Base-by-base conservation (phyloP, 2,329 filamentous ascomycete species). In the Fusarium haematococcum region DNA sequence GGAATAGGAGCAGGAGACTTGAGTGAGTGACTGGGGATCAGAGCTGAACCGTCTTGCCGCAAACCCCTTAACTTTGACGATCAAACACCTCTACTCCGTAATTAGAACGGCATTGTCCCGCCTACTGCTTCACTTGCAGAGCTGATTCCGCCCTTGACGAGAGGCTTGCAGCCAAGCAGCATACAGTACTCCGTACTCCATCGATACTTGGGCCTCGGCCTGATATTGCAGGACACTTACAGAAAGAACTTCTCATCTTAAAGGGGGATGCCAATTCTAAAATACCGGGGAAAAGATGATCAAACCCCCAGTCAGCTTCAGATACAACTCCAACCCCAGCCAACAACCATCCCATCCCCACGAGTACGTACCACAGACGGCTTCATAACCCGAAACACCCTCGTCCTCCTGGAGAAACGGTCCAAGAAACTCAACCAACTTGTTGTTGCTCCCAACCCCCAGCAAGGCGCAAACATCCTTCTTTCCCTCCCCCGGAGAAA, bases 11-110 rank as follows among this genome's bases (percentile, higher is more conserved):
- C 35, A 37, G 41, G n/a, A 32, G 39, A 48, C 39, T 32, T 14
- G 25, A 52, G 18, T 30, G 35, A 37, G 23, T 39, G 35, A 39
- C 54, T 58, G 23, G 35, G 35, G 63, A 50, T 43, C 66, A 68
- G 54, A 35, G 43, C 45, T 59, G 54, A 67, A 59, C 60, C 43
- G 59, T 61, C 58, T 57, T 69, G 62, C 48, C 54, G 57, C 48
- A 69, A 73, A 60, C 72, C 72, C 72, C 69, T 73, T 74, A 73
- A 64, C 71, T 73, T 67, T 74, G 72, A 63, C 62, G 72, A 74
- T 74, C 72, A 74, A 74, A 67, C 72, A 59, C n/a, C 65, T 59
- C 61, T 54, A 54, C 37, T 43, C 57, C 50, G 27, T 60, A 66
- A 73, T 74, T 57, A 25, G 65, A 73, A 63, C 65, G 59, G 62